phyloP scores from a whole-genome alignment of 345 rosid genomes.

The Eucalyptus leucophloia region DNA sequence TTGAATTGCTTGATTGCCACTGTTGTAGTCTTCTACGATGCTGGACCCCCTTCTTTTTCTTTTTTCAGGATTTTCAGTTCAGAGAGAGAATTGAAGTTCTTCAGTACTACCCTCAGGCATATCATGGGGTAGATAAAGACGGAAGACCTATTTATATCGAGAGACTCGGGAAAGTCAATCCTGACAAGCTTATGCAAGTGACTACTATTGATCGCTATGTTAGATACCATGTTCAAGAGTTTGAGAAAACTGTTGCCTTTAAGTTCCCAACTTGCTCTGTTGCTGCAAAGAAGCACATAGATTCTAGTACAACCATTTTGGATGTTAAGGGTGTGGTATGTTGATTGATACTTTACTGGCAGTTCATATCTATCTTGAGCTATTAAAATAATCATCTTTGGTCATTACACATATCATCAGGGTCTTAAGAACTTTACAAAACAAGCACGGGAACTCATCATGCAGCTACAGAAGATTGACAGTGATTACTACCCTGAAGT shows the following conservation, averaged over 20 bases:
- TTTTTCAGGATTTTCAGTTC: slow-evolving; percentile 77
- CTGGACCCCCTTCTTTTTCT: not conserved
- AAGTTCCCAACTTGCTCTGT: slow-evolving; percentile 92
- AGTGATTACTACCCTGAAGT: slow-evolving; percentile 95
- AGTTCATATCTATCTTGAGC: not conserved
- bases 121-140: slow-evolving; percentile 96
- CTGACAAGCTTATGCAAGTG: slow-evolving; percentile 65
- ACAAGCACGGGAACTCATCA: slow-evolving; percentile 80
- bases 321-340: slow-evolving; percentile 96
- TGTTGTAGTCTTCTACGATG: not conserved
- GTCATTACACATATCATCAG: slow-evolving; percentile 7
- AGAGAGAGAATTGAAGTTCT: slow-evolving; percentile 65
- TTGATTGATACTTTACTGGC: not conserved
- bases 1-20: not conserved
- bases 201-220: slow-evolving; percentile 74
- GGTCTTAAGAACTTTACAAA: slow-evolving; percentile 75
- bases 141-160: slow-evolving; percentile 95
- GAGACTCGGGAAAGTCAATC: slow-evolving; percentile 71
- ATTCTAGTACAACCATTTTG: slow-evolving; percentile 78
- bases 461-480: slow-evolving; percentile 77
- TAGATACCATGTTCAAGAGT: slow-evolving; percentile 85
- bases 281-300: slow-evolving; percentile 82
- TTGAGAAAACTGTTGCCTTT: slow-evolving; percentile 60
- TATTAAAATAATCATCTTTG: not conserved
- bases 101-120: slow-evolving; percentile 76